Percentiles rank a stretch among this genome's conserved stretches.
Evolutionary conservation across 148 eudicot species (phyloP).

Genomic region (Rhododendron griersonianum): DNA sequence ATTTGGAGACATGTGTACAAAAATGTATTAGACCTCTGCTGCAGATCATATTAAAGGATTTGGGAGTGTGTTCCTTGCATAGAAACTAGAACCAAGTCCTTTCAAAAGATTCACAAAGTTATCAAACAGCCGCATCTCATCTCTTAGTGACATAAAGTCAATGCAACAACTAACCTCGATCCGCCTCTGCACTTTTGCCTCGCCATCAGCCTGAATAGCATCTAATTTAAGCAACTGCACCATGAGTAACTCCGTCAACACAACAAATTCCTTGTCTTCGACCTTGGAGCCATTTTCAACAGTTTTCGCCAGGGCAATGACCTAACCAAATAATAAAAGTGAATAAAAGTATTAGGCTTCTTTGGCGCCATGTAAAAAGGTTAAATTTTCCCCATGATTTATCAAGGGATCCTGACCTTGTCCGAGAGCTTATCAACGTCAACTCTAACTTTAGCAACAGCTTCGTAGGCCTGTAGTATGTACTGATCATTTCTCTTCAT

Average conservation of each 20-base stretch:
- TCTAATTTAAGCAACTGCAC: conserved; percentile 52
- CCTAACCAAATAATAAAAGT: conserved; percentile 10
- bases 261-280: conserved; percentile 19
- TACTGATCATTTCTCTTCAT: conserved; percentile 10
- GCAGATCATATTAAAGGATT: not conserved
- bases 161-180: conserved; percentile 38
- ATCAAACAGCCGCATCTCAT: not conserved
- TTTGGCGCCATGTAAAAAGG: not conserved
- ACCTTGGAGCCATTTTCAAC: conserved; percentile 9
- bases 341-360: not conserved
- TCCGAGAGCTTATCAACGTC: conserved; percentile 21
- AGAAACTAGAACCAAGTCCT: not conserved
- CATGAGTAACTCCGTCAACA: conserved; percentile 47
- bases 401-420: conserved; percentile 11
- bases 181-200: conserved; percentile 45
- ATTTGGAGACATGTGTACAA: not conserved
- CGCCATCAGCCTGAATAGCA: conserved; percentile 51
- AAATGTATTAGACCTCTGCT: not conserved
- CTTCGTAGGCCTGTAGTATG: conserved; percentile 8
- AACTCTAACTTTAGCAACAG: conserved; percentile 12
- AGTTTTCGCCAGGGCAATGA: conserved; percentile 8
- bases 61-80: not conserved
- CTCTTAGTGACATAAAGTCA: not conserved
- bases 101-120: not conserved
- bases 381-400: not conserved